Conservation (phyloP, 345 rosid genomes). For the Salix viminalis region DNA sequence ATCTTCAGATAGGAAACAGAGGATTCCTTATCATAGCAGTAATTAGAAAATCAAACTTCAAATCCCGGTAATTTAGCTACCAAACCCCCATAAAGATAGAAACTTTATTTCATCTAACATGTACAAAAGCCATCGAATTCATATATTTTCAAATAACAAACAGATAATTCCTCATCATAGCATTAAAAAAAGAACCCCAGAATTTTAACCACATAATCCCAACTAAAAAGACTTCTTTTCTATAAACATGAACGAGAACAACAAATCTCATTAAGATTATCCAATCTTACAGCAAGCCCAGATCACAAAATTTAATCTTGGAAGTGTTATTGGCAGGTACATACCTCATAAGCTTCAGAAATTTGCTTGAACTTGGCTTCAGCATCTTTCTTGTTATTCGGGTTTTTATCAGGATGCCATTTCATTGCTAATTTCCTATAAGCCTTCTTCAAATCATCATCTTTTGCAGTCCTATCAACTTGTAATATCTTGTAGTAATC, state of each 20-base stretch:
- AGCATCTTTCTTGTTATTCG: conserved; percentile 23
- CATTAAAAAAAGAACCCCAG: not conserved
- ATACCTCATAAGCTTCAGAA: conserved; percentile 30
- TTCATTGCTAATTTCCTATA: conserved; percentile 30
- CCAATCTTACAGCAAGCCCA: not conserved
- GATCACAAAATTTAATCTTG: not conserved
- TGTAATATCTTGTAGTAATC: conserved; percentile 26
- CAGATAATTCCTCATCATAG: not conserved
- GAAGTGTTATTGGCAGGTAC: not conserved
- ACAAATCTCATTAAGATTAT: not conserved
- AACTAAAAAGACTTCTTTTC: not conserved
- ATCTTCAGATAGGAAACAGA: too few species aligned
- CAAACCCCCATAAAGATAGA: not conserved
- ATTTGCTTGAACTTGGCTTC: conserved; percentile 28
- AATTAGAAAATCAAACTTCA: too few species aligned
- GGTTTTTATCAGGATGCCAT: conserved; percentile 32
- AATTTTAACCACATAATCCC: not conserved
- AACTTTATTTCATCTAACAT: too few species aligned
- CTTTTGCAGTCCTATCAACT: conserved; percentile 17
- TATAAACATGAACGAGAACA: not conserved
- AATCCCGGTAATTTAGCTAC: not conserved
- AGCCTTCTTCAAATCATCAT: conserved; percentile 31
- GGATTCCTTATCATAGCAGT: too few species aligned
- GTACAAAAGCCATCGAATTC: too few species aligned
- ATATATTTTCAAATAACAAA: not conserved